Conservation (phyloP, 1,139 yeast genomes). For the Pichia sp. region DNA sequence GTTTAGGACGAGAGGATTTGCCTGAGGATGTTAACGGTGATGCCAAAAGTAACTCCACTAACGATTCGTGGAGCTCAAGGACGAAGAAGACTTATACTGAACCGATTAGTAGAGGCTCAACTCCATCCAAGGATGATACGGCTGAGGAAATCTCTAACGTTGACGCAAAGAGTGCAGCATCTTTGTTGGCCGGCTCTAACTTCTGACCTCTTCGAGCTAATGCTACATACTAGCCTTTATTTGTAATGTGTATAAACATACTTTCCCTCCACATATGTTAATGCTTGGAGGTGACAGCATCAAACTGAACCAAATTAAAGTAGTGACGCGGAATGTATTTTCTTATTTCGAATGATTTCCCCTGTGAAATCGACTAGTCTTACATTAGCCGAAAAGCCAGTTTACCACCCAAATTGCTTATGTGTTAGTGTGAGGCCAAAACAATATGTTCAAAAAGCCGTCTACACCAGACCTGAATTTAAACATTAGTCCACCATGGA, state of each 20-base stretch:
- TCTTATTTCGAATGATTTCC: background rate
- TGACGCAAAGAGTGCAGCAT: constrained; percentile 82
- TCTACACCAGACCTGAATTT: constrained; percentile 13
- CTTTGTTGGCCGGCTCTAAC: constrained; percentile 69
- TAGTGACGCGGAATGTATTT: background rate
- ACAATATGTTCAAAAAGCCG: constrained; percentile 13
- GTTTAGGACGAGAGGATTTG: constrained; percentile 69
- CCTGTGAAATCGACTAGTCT: no score
- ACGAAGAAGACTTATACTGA: constrained; percentile 19
- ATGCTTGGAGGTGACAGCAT: background rate
- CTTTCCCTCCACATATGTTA: background rate
- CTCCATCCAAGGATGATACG: constrained; percentile 30
- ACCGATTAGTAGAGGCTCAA: constrained; percentile 17
- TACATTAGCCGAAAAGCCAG: no score
- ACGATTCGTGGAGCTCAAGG: constrained; percentile 35
- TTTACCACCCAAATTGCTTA: no score
- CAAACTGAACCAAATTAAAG: background rate
- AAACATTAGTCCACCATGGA: constrained; percentile 12
- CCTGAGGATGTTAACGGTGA: constrained; percentile 36
- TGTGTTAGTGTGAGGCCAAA: background rate
- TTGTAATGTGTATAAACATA: background rate
- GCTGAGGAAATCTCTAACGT: constrained; percentile 38
- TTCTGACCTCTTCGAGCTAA: constrained; percentile 36
- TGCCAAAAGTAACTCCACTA: background rate
- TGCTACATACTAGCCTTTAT: background rate